phyloP scores from a whole-genome alignment of 768 basidiomycete species.

The Mycena polygramma region DNA sequence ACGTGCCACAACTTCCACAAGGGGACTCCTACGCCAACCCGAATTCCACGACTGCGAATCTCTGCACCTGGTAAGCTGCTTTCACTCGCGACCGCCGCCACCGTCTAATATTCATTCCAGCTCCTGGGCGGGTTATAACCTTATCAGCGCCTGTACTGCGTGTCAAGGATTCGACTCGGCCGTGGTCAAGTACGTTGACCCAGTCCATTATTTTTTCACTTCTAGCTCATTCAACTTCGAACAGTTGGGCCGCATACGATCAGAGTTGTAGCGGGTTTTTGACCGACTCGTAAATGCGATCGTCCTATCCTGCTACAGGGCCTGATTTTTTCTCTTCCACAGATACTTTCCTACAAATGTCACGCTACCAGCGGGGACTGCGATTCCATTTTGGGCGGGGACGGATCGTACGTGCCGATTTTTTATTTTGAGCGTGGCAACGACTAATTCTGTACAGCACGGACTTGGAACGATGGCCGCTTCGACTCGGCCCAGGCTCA shows the following conservation, averaged over 20 bases:
- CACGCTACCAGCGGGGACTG: conserved; percentile 45
- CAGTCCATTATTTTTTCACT: background rate
- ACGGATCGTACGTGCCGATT: conserved; percentile 57
- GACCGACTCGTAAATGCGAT: conserved; percentile 31
- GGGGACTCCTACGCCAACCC: conserved; percentile 43
- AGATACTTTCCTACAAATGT: conserved; percentile 59
- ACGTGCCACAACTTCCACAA: conserved; percentile 38
- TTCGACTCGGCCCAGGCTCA: conserved; percentile 30
- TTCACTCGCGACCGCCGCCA: background rate
- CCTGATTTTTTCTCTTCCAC: background rate
- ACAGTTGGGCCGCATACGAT: conserved; percentile 43
- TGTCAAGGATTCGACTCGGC: conserved; percentile 56
- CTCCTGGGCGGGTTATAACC: conserved; percentile 70
- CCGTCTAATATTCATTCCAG: conserved; percentile 44
- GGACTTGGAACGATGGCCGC: conserved; percentile 45
- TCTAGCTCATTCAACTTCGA: background rate
- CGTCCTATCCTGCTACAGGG: conserved; percentile 3
- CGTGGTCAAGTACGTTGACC: conserved; percentile 47
- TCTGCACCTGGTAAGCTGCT: conserved; percentile 54
- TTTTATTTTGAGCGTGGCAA: conserved; percentile 14
- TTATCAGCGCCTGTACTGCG: conserved; percentile 63
- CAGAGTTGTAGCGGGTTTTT: conserved; percentile 27
- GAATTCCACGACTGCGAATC: conserved; percentile 38
- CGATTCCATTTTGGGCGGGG: conserved; percentile 63
- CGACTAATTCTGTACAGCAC: conserved; percentile 47